Conservation (phyloP, 2,329 filamentous ascomycete genomes). For the Fusarium goolgardi region DNA sequence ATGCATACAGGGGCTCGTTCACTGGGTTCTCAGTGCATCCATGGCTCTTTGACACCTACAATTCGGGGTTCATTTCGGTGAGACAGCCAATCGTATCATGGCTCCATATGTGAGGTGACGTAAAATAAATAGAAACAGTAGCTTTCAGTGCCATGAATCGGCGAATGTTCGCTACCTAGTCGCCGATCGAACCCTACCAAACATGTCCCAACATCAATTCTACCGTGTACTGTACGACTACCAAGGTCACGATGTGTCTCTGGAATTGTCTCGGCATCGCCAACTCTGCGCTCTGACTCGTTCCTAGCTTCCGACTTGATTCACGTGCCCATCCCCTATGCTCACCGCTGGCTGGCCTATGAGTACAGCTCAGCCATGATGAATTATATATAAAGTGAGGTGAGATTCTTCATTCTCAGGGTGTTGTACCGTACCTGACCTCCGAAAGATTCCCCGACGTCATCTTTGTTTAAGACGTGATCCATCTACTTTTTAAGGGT, state of each 20-base stretch:
- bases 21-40: conserved; percentile 3
- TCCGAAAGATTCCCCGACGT: conserved; percentile 37
- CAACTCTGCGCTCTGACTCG: conserved; percentile 10
- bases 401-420: conserved; percentile 21
- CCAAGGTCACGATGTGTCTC: conserved; percentile 31
- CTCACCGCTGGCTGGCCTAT: conserved; percentile 32
- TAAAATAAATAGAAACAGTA: conserved; percentile 17
- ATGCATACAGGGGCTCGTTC: conserved; percentile 21
- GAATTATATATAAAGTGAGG: conserved; percentile 22
- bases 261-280: conserved; percentile 36
- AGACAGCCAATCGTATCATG: conserved; percentile 2
- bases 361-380: conserved; percentile 5
- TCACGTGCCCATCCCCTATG: conserved; percentile 29
- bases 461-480: conserved; percentile 11
- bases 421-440: background rate
- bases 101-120: conserved; percentile 15
- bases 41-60: conserved; percentile 20
- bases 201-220: background rate
- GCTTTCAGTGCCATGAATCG: conserved; percentile 39
- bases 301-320: conserved; percentile 7
- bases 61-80: conserved; percentile 17
- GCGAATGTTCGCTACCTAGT: conserved; percentile 25
- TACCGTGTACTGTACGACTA: conserved; percentile 6
- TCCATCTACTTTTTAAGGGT: conserved; percentile 6
- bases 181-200: conserved; percentile 21